Base-by-base conservation (phyloP, 352 stramenopile species). In the Phytophthora tentaculata region DNA sequence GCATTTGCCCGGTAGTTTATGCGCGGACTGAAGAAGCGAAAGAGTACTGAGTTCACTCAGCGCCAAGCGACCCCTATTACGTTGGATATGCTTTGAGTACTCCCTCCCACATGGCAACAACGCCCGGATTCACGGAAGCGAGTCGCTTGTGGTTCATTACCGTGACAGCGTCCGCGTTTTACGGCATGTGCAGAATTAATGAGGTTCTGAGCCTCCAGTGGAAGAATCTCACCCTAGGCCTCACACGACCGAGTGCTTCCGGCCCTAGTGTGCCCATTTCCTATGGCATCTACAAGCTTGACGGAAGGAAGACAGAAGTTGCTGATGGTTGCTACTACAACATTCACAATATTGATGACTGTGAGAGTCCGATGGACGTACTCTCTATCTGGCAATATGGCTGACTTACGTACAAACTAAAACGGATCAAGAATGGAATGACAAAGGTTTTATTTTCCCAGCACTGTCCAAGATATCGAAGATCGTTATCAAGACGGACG, bases 391-490 rank as follows among this genome's bases (percentile, higher is more conserved):
- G 1, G 9, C 2, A 2, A n/a, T 3, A 17, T 43, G 35, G 13
- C 10, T 43, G 10, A n/a, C 10, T 10, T 43, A 43, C 35, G 35
- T n/a, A 19, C 12, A 43, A 19, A 19, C 35, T 10, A 43, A 43
- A 13, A 43, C 35, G 0, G 6, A 43, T n/a, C 35, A 43, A 0
- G n/a, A 43, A 13, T 19, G 35, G 35, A 43, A 9, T 9, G 32
- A 43, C 0, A 43, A 43, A 2, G 14, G 9, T 13, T 43, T 50
- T 10, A 44, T 67, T 0, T 59, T 67, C 16, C 59, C 50, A 20
- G 59, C 32, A 2, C 37, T 67, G 39, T 55, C 41, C 37, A 67
- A 55, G 16, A 53, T 55, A 2, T 48, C 39, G 5, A 60, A 67
- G 23, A 29, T 2, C 5, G 39, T 55, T 43, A 29, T 67, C 3